Base-by-base conservation (phyloP, 2,329 filamentous ascomycete genomes). In the Emergomyces orientalis region DNA sequence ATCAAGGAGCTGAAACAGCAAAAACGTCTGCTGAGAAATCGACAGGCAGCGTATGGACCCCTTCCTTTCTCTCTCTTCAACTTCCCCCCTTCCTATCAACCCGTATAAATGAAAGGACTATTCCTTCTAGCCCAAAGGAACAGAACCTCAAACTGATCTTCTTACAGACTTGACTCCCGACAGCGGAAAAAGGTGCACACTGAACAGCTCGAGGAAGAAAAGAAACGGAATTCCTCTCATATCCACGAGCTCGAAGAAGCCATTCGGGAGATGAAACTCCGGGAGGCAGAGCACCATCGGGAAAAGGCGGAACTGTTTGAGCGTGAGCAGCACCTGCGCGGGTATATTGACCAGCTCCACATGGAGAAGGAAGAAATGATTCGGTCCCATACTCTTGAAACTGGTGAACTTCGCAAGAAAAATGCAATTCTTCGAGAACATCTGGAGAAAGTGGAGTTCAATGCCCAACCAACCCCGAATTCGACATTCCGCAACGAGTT, bases 1-100 rank as follows among this genome's bases (percentile, higher is more conserved):
- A 89, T 96, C 80, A 97, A 96, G 82, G 92, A 97, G 79, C 83
- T 99, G 71, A 99, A 99, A 84, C 91, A 96, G 75, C 94, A 97
- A 77, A 97, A 97, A 82, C 88, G 94, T 65, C 82, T 99, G 65
- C 82, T 99, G 66, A 86, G 94, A 72, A 99, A 99, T 79, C 87
- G 94, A 72, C 93, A 97, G 80, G 94, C 94, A 77, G 94, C 94
- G 91, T 96, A 86, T 81, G 89, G 84, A 66, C 69, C 66, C 70
- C 68, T 68, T 67, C 67, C 64, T 62, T 69, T 69, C 62, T 64
- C 47, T 71, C 62, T 62, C 34, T 54, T 66, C 51, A 32, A 62
- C 34, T 59, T 59, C 37, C 45, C 25, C 62, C 47, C 34, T 13
- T 58, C 58, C 37, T 32, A 27, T 27, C 30, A 5, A 37, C 19